phyloP scores from a whole-genome alignment of 2,329 filamentous ascomycete species.

The Dissoconium aciculare region DNA sequence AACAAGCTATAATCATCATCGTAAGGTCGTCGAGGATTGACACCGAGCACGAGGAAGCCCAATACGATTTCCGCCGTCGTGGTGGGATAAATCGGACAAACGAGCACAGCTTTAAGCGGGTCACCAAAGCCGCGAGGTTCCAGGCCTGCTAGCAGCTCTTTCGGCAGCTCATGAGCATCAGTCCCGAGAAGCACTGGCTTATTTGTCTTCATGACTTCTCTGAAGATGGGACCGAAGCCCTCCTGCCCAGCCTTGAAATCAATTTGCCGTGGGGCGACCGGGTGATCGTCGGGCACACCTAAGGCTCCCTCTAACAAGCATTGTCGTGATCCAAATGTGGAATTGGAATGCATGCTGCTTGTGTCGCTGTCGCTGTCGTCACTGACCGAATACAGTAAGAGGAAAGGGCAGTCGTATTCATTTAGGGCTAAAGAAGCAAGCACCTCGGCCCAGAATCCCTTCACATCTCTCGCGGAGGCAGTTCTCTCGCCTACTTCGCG shows the following conservation, averaged over 20 bases:
- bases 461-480: conserved; percentile 54
- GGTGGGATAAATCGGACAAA: conserved; percentile 67
- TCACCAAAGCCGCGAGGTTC: conserved; percentile 58
- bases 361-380: conserved; percentile 59
- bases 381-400: conserved; percentile 58
- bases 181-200: conserved; percentile 52
- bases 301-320: conserved; percentile 58
- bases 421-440: conserved; percentile 56
- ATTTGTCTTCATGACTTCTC: conserved; percentile 56
- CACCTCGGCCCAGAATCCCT: conserved; percentile 58
- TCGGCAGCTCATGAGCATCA: conserved; percentile 50
- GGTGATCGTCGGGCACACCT: conserved; percentile 52
- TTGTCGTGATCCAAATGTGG: conserved; percentile 44
- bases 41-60: conserved; percentile 63
- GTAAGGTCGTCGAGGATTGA: conserved; percentile 64
- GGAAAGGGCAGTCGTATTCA: conserved; percentile 61
- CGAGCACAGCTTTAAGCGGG: conserved; percentile 52
- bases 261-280: conserved; percentile 44
- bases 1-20: conserved; percentile 71
- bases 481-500: conserved; percentile 65
- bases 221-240: conserved; percentile 62
- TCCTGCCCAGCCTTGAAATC: conserved; percentile 55
- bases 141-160: conserved; percentile 49
- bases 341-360: conserved; percentile 56
- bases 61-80: conserved; percentile 57